Base-by-base conservation (phyloP, 192 early-diverging fungal genomes). In the Coemansia guatemalensis region DNA sequence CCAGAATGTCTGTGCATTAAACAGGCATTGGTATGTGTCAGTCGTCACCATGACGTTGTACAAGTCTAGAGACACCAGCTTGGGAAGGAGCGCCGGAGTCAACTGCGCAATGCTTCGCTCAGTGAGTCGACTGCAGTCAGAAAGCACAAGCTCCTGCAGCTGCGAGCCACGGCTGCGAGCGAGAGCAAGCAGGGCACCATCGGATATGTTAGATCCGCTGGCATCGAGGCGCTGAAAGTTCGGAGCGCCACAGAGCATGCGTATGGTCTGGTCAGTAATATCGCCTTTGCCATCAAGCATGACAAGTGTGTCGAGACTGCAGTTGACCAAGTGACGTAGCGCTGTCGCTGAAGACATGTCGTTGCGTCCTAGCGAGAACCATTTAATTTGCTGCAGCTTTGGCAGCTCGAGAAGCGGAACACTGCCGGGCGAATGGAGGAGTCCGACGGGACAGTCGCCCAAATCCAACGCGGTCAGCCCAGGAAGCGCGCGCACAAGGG, bases 11-110 rank as follows among this genome's bases (percentile, higher is more conserved):
- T 57, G 54, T 25, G 48, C 21, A 56, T 81, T 81, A 64, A 81
- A 81, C 52, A 81, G 56, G 48, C 53, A 30, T 41, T 74, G 73
- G 69, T 81, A 81, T 4, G 69, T 52, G 48, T 74, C 72, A 1
- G 74, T 81, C 11, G 72, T 71, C 24, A 81, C 78, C 74, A 69
- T 68, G 22, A 81, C 64, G 48, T 75, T 75, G 67, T 81, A 81
- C 23, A 81, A 54, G 48, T 75, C 74, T 18, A 81, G 60, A 1
- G 56, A 39, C 1, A 53, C 64, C 24, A 81, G 64, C 35, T 41
- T 30, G 2, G 78, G 78, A 47, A 81, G 67, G 21, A 49, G 54
- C 54, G 44, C 29, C 20, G 78, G 78, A 48, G 69, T 65, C 55
- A 81, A 56, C 44, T 68, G 66, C 11, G 62, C 58, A 21, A 81